Evolutionary conservation across 2,329 filamentous ascomycete species (phyloP), one percentile per base, ranked within the genome.

Genomic region (Exophiala lecanii-corni): DNA sequence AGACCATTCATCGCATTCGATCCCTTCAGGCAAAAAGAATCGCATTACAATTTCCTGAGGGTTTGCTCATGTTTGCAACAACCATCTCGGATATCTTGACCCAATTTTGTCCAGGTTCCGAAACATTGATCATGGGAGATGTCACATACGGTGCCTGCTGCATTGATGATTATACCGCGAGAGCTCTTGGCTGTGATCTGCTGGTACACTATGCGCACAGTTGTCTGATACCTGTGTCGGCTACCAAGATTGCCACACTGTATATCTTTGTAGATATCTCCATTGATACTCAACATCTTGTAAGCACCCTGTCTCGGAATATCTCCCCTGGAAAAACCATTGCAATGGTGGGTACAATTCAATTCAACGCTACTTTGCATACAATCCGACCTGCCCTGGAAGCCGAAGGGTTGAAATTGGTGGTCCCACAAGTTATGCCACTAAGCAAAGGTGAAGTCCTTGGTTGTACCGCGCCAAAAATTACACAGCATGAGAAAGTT

Each of bases 231-330:
- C 92, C 92, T 0, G 89, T 97, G 9, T 91, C 94, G 55, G 86
- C 97, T 10, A 98, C 92, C 44, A 87, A 89, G 66, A 97, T 98
- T 60, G 92, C 94, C 64, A 97, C 91, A 1, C 75, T 98, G 0
- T 98, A 98, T 65, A 89, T 98, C 54, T 98, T 98, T 62, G 92
- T 98, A 43, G 89, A 95, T 63, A 98, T 98, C 60, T 87, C 84
- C 65, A 97, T 98, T 62, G 92, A 98, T 65, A 86, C 87, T 0
- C 71, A 80, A 9, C 92, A 98, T 64, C 76, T 98, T 12, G 69
- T 96, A 38, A 84, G 86, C 6, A 92, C 89, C 0, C 74, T 98
- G 35, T 84, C 89, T 60, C 82, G 88, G 49, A 98, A 96, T 62
- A 95, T 97, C 62, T 74, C 81, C 2, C 68, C 82, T 0, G 86